Conservation (phyloP, 768 basidiomycete species). For the Daedaleopsis nitida region DNA sequence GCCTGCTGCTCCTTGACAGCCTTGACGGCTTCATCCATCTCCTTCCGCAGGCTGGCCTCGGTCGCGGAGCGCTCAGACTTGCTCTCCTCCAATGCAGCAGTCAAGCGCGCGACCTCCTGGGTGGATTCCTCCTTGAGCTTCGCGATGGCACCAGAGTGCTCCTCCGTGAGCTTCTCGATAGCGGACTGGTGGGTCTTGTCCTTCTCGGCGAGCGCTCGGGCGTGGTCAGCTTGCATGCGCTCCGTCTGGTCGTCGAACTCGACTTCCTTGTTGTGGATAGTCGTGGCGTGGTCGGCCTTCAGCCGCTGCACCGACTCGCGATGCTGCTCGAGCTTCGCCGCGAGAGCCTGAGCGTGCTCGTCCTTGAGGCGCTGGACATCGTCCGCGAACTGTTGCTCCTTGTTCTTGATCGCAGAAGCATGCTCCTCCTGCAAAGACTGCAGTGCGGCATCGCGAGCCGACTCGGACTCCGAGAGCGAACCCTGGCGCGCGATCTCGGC, state of each 20-base stretch:
- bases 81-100: slow-evolving; percentile 42
- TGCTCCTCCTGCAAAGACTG: slow-evolving; percentile 75
- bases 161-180: slow-evolving; percentile 57
- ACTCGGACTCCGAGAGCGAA: slow-evolving; percentile 72
- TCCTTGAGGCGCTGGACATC: slow-evolving; percentile 67
- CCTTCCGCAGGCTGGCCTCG: slow-evolving; percentile 41
- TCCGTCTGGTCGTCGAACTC: slow-evolving; percentile 61
- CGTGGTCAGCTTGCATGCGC: slow-evolving; percentile 62
- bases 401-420: slow-evolving; percentile 60
- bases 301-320: slow-evolving; percentile 57
- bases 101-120: slow-evolving; percentile 52
- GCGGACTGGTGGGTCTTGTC: slow-evolving; percentile 59
- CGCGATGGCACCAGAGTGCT: slow-evolving; percentile 54
- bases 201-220: slow-evolving; percentile 50
- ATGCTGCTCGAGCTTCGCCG: slow-evolving; percentile 64
- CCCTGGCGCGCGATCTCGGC: slow-evolving; percentile 76
- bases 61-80: slow-evolving; percentile 46
- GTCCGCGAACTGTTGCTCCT: slow-evolving; percentile 64
- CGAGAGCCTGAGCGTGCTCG: slow-evolving; percentile 57
- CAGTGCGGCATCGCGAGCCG: slow-evolving; percentile 61
- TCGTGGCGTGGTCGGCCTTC: slow-evolving; percentile 58
- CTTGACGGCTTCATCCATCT: slow-evolving; percentile 50
- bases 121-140: slow-evolving; percentile 59
- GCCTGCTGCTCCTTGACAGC: slow-evolving; percentile 58
- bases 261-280: slow-evolving; percentile 63